Conservation (phyloP, 805 yeast genomes). For the Grigorovia humatica region DNA sequence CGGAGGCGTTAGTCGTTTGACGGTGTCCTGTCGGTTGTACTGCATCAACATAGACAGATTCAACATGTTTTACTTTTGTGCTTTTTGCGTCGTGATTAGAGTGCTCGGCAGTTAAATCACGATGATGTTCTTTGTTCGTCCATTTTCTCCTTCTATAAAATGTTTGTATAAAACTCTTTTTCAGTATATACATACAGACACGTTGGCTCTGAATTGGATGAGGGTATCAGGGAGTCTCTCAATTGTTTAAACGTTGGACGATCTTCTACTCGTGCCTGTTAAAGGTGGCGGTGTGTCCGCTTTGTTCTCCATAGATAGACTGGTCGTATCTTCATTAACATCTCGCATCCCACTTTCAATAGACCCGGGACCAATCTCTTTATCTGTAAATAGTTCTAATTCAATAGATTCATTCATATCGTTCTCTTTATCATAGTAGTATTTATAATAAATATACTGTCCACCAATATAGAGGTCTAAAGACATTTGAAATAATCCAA, state of each 20-base stretch:
- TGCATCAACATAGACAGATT: not conserved
- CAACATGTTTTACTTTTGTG: not conserved
- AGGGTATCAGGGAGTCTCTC: no score
- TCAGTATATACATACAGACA: no score
- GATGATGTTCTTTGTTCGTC: no score
- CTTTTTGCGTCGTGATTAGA: not conserved
- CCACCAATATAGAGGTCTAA: slow-evolving; percentile 63
- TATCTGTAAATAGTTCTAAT: slow-evolving; percentile 1
- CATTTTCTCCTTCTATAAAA: no score
- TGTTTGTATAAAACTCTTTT: no score
- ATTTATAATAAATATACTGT: slow-evolving; percentile 59
- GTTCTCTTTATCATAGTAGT: slow-evolving; percentile 23
- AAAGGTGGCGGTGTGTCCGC: slow-evolving; percentile 4
- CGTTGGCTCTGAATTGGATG: no score
- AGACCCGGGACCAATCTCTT: not conserved
- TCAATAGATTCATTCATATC: slow-evolving; percentile 3
- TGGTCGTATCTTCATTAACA: not conserved
- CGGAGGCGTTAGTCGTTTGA: not conserved
- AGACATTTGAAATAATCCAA: slow-evolving; percentile 69
- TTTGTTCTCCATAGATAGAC: slow-evolving; percentile 2
- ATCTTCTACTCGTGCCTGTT: not conserved
- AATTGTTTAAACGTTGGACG: slow-evolving; percentile 2
- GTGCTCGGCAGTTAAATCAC: not conserved
- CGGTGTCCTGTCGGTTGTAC: not conserved
- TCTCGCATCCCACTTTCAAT: not conserved